These are phyloP conservation scores for Viola pubescens DNA, from an alignment of 441 rosid species.

Conservation along the genomic window DNA sequence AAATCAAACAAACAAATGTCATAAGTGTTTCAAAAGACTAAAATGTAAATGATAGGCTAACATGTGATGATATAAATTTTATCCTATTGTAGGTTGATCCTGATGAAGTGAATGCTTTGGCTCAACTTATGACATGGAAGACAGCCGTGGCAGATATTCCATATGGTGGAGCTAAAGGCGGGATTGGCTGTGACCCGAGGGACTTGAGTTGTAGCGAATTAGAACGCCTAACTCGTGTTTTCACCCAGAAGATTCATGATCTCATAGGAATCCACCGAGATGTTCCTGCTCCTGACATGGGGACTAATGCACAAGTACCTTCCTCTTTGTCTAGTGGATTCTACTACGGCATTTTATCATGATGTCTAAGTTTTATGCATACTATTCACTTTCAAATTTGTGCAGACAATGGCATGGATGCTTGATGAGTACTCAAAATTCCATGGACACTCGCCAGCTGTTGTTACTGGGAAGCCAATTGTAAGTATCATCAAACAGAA, in stretches of 20 bases:
- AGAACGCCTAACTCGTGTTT: conserved; percentile 88
- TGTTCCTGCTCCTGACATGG: conserved; percentile 35
- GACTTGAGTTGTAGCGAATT: conserved; percentile 62
- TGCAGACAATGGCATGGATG: conserved; percentile 95
- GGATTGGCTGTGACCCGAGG: conserved; percentile 70
- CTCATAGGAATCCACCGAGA: conserved; percentile 80
- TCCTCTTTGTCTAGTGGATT: neutral
- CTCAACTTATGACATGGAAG: conserved; percentile 98
- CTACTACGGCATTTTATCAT: too few species aligned
- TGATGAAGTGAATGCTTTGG: conserved; percentile 41
- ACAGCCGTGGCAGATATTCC: conserved; percentile 95
- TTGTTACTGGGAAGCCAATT: conserved; percentile 90
- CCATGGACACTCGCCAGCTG: conserved; percentile 93
- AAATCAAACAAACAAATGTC: too few species aligned
- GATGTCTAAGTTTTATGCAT: too few species aligned
- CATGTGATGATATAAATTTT: conserved; percentile 41
- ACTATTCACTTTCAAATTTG: too few species aligned
- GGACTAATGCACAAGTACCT: conserved; percentile 77
- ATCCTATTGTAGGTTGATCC: conserved; percentile 73
- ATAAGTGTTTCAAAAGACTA: too few species aligned
- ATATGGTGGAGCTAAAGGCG: conserved; percentile 97
- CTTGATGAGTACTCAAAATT: conserved; percentile 95
- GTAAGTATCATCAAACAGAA: conserved; percentile 30
- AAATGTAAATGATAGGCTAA: neutral
- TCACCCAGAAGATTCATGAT: conserved; percentile 94